A percentile compares a stretch with the other conserved stretches of the same genome.
phyloP scores from a whole-genome alignment of 192 early-diverging fungal genomes.

The Chytriomyces confervae region DNA sequence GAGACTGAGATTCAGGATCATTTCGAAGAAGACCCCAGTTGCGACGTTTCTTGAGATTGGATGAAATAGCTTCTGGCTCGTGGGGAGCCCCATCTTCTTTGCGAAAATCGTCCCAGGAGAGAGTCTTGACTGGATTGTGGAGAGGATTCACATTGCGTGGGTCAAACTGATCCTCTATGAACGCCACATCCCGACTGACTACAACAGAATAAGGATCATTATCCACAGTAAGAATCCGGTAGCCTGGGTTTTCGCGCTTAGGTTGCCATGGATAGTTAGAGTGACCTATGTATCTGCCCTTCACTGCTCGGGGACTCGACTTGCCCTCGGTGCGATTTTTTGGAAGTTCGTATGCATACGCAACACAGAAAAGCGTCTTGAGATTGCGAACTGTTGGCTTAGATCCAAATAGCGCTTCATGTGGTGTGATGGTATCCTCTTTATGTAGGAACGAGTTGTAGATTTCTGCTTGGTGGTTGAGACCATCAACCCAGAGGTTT shows the following conservation, averaged over 20 bases:
- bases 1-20: not conserved
- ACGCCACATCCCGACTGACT: too few relatives aligned
- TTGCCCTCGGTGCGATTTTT: too few relatives aligned
- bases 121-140: too few relatives aligned
- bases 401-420: too few relatives aligned
- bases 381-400: not conserved
- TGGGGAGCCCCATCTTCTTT: too few relatives aligned
- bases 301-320: too few relatives aligned
- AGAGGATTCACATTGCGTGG: not conserved
- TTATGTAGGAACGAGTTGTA: constrained; percentile 7
- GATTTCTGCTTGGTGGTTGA: constrained; percentile 10
- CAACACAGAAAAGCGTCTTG: too few relatives aligned
- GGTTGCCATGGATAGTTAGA: constrained; percentile 19
- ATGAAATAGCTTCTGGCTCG: not conserved
- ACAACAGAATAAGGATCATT: not conserved
- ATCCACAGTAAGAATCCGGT: not conserved
- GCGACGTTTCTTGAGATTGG: not conserved
- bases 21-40: not conserved
- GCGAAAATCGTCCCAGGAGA: too few relatives aligned
- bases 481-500: too few relatives aligned
- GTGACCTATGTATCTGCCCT: not conserved
- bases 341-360: too few relatives aligned
- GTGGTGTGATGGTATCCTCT: not conserved
- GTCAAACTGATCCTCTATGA: not conserved
- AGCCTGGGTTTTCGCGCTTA: not conserved